Evolutionary conservation across 2,329 filamentous ascomycete species (phyloP).

Genomic region (Colletotrichum godetiae): DNA sequence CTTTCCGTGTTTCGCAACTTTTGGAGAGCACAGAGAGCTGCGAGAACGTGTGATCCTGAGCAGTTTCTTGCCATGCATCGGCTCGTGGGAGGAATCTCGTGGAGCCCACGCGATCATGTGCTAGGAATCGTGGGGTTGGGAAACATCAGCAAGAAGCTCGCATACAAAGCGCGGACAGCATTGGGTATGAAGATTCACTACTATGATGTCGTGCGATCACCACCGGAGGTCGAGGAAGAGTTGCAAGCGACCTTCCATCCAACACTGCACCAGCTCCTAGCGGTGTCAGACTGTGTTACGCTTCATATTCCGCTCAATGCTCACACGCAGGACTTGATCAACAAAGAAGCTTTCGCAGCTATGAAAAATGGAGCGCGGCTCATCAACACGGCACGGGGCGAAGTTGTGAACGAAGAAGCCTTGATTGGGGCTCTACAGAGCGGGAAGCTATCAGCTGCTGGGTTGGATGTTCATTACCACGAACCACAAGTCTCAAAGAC

Average conservation of each 20-base stretch:
- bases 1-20: constrained; percentile 62
- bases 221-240: constrained; percentile 43
- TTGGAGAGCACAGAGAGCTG: constrained; percentile 57
- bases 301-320: constrained; percentile 46
- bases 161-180: constrained; percentile 54
- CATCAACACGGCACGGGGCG: constrained; percentile 64
- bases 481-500: constrained; percentile 59
- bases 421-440: constrained; percentile 58
- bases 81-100: constrained; percentile 56
- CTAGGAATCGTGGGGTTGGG: constrained; percentile 66
- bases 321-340: constrained; percentile 42
- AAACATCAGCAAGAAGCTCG: constrained; percentile 57
- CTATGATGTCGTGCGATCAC: constrained; percentile 53
- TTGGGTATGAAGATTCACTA: constrained; percentile 68
- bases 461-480: constrained; percentile 64
- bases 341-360: constrained; percentile 48
- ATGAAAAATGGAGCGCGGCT: constrained; percentile 61
- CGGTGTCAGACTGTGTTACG: constrained; percentile 46
- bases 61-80: constrained; percentile 56
- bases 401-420: constrained; percentile 62
- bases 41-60: constrained; percentile 52
- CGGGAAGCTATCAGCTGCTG: constrained; percentile 58
- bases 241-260: constrained; percentile 45
- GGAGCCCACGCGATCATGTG: constrained; percentile 58
- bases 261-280: constrained; percentile 42